Conservation (phyloP, 257 asterid genomes). For the Nicotiana benthamiana region DNA sequence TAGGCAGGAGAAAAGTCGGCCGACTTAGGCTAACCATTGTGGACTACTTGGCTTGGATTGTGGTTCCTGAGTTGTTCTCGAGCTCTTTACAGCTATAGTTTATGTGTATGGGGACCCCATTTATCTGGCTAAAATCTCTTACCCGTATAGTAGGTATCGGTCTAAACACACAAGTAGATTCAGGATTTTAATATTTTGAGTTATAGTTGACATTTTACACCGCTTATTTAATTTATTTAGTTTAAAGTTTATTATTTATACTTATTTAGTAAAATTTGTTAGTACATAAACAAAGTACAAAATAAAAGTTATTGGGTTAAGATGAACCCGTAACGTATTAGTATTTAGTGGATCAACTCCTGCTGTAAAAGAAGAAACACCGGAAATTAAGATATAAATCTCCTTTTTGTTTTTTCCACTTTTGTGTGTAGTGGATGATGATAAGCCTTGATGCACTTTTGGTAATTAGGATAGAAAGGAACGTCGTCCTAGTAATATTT, state of each 20-base stretch:
- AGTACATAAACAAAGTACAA: too few relatives aligned
- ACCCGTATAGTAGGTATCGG: background rate
- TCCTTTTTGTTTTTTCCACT: background rate
- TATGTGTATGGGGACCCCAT: background rate
- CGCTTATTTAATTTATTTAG: too few relatives aligned
- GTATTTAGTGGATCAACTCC: too few relatives aligned
- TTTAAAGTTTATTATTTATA: too few relatives aligned
- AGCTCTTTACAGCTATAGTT: constrained; percentile 1
- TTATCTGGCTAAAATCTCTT: background rate
- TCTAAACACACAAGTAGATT: background rate
- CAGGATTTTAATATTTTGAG: too few relatives aligned
- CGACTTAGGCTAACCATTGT: background rate
- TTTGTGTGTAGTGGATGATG: background rate
- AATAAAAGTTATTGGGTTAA: too few relatives aligned
- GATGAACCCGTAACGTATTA: too few relatives aligned
- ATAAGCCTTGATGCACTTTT: background rate
- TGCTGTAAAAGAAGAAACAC: background rate
- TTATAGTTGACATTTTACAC: too few relatives aligned
- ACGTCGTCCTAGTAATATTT: background rate
- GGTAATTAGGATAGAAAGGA: background rate
- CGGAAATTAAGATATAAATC: background rate
- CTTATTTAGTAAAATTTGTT: too few relatives aligned
- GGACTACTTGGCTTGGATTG: background rate
- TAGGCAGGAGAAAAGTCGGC: background rate
- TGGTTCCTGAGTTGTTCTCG: background rate